Conservation (phyloP, 345 rosid species). For the Odontarrhena argentea region DNA sequence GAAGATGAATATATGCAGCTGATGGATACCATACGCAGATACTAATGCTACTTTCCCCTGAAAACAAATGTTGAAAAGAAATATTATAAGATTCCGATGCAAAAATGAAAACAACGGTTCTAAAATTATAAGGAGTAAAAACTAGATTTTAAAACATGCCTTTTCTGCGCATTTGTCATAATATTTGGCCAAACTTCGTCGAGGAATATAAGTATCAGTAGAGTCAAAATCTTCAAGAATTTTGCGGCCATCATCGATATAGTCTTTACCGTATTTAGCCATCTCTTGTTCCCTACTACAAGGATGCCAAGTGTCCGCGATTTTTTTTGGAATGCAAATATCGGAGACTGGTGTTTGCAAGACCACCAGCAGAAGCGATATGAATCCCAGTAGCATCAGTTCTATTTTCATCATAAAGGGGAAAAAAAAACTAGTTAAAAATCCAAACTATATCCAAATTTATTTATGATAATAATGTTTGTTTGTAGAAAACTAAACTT, state of each 20-base stretch:
- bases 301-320: constrained; percentile 74
- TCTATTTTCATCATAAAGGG: constrained; percentile 43
- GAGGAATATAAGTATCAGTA: constrained; percentile 30
- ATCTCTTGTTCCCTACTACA: constrained; percentile 33
- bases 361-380: constrained; percentile 67
- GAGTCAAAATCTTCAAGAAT: constrained; percentile 47
- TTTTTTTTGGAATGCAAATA: constrained; percentile 49
- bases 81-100: background rate
- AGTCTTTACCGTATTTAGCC: constrained; percentile 4
- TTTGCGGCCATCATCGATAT: constrained; percentile 40
- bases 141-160: constrained; percentile 37
- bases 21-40: constrained; percentile 74
- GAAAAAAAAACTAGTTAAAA: constrained; percentile 1
- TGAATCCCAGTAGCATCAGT: constrained; percentile 76
- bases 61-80: constrained; percentile 1
- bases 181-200: constrained; percentile 53
- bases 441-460: background rate
- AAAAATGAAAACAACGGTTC: background rate
- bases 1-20: constrained; percentile 83
- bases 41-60: constrained; percentile 76
- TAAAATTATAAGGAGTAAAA: too few relatives aligned
- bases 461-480: background rate
- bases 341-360: constrained; percentile 47
- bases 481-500: constrained; percentile 12
- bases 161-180: constrained; percentile 47